A percentile compares a stretch with the other conserved stretches of the same genome.
Conservation (phyloP, 2,329 filamentous ascomycete genomes). For the Penicillium sp. region DNA sequence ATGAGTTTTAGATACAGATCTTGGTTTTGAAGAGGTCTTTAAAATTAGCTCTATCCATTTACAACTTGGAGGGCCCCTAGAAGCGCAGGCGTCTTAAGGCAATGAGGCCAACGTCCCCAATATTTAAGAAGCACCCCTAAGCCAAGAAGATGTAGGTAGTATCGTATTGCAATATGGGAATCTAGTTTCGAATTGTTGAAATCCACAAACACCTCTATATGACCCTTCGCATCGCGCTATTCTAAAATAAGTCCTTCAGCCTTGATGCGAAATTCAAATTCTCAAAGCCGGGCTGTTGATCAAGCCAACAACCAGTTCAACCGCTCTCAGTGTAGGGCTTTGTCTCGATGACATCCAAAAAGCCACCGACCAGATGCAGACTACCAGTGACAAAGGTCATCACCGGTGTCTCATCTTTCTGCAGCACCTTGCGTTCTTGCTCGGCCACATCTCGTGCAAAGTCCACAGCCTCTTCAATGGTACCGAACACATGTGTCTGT, state of each 20-base stretch:
- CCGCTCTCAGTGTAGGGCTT: slow-evolving; percentile 25
- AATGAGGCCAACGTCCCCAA: too few relatives aligned
- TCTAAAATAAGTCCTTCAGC: slow-evolving; percentile 15
- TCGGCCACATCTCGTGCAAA: slow-evolving; percentile 51
- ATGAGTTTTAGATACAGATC: neutral
- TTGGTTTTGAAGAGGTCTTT: too few relatives aligned
- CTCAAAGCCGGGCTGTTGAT: slow-evolving; percentile 11
- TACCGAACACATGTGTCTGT: slow-evolving; percentile 58
- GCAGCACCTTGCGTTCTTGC: slow-evolving; percentile 28
- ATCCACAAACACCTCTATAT: slow-evolving; percentile 24
- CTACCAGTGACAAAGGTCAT: slow-evolving; percentile 77
- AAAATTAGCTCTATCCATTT: neutral
- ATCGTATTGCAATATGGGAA: slow-evolving; percentile 3
- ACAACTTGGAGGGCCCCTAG: neutral
- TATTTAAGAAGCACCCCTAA: too few relatives aligned
- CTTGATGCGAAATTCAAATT: slow-evolving; percentile 23
- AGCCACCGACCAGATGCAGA: slow-evolving; percentile 76
- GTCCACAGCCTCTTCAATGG: slow-evolving; percentile 68
- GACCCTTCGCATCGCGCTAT: slow-evolving; percentile 5
- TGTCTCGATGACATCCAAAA: slow-evolving; percentile 68
- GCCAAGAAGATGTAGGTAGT: neutral
- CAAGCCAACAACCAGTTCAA: slow-evolving; percentile 1
- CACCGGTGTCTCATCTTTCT: slow-evolving; percentile 44
- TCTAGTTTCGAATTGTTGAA: slow-evolving; percentile 29
- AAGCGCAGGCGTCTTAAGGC: too few relatives aligned